These are phyloP conservation scores for Curvularia sp. DNA, from an alignment of 2,329 filamentous ascomycete species.

Conservation along the genomic window DNA sequence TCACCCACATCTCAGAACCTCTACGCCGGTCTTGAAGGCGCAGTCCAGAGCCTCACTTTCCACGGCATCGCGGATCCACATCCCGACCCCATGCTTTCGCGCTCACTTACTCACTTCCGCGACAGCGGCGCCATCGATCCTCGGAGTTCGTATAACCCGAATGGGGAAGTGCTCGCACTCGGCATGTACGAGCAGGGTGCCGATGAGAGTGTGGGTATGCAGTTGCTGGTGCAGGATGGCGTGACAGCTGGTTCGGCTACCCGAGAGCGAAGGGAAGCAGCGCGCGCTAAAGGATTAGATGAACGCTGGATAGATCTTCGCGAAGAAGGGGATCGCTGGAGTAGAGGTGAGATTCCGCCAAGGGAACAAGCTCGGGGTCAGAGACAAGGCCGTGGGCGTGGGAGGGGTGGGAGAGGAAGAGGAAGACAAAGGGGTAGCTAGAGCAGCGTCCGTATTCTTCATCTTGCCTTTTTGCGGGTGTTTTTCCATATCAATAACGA, in stretches of 20 bases:
- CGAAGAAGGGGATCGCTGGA: slow-evolving; percentile 34
- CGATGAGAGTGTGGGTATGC: slow-evolving; percentile 46
- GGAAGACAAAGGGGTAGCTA: neutral
- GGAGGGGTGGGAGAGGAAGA: slow-evolving; percentile 7
- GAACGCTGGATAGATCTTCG: slow-evolving; percentile 51
- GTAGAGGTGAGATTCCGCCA: slow-evolving; percentile 9
- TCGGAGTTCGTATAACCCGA: slow-evolving; percentile 41
- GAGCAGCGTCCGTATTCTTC: neutral
- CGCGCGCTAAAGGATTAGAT: slow-evolving; percentile 38
- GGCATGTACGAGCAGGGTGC: slow-evolving; percentile 57
- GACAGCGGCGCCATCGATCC: slow-evolving; percentile 32
- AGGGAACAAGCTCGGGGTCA: neutral
- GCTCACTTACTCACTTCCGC: slow-evolving; percentile 21
- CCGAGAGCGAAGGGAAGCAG: slow-evolving; percentile 21
- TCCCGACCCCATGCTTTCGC: slow-evolving; percentile 52
- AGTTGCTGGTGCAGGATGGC: slow-evolving; percentile 50
- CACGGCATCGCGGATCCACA: slow-evolving; percentile 51
- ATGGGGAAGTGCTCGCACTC: slow-evolving; percentile 50
- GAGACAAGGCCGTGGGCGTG: slow-evolving; percentile 13
- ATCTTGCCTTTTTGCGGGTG: neutral
- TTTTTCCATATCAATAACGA: neutral
- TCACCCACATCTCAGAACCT: slow-evolving; percentile 54
- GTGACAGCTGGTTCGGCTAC: slow-evolving; percentile 35
- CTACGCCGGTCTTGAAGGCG: slow-evolving; percentile 58
- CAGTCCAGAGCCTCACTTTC: slow-evolving; percentile 54